Base-by-base conservation (phyloP, 352 stramenopile species). In the Phytophthora hibernalis region DNA sequence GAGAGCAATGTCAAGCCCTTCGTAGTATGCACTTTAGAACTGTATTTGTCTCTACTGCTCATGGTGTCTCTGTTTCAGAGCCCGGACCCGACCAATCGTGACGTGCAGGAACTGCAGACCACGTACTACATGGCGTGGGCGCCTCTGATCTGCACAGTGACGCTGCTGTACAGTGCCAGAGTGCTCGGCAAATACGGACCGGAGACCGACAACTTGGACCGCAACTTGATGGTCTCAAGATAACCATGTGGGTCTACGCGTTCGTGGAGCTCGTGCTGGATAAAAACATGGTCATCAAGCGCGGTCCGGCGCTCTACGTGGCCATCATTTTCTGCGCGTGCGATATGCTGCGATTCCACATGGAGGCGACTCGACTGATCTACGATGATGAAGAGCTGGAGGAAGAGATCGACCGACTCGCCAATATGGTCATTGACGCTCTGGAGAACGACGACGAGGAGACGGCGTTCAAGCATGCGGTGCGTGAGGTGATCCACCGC, bases 271-370 rank as follows among this genome's bases (percentile, higher is more conserved):
- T 89, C 0, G 68, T 86, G 18, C 54, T 75, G 38, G 80, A 89
- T 58, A 69, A 83, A 24, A 72, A 84, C 44, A 87, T 89, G 76
- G 57, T 57, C 18, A 42, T 89, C 35, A 89, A 89, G 61, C 53
- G 66, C 33, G 80, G 78, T 0, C 80, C 80, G 2, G 80, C 71
- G 22, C 68, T 89, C 4, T 72, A 77, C 49, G 74, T 87, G 30
- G 76, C 78, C 4, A 67, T 77, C 10, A 70, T 87, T 52, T 89
- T 89, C 56, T 83, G 68, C 16, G 61, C 76, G 3, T 81, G 66
- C 42, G 80, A 89, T 67, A 65, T 89, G 54, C 52, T 78, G 65
- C 80, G 80, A 48, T 87, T 83, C 63, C 64, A 85, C 9, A 89
- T 89, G 78, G 80, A 87, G 55, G 70, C 75, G 30, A 67, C 45